Conservation (phyloP, 1,284 basidiomycete genomes). For the Ceratorhiza oryzae-sativae region DNA sequence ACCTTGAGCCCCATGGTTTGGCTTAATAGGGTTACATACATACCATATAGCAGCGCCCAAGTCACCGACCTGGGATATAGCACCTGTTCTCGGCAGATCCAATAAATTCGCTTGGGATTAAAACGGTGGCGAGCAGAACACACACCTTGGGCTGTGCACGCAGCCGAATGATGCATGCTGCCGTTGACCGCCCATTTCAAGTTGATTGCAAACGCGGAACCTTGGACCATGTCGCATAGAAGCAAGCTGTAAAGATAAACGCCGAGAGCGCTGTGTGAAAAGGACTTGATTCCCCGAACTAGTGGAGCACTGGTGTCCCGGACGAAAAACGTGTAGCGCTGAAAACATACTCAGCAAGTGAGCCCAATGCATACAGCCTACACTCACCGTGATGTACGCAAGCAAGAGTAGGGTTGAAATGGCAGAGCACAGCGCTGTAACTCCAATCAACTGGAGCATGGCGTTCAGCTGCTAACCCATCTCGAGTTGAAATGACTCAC, state of each 20-base stretch:
- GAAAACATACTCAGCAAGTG: not conserved
- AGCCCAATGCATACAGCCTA: not conserved
- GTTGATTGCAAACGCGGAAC: conserved; percentile 12
- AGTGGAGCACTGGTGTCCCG: not conserved
- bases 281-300: conserved; percentile 14
- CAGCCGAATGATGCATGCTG: conserved; percentile 8
- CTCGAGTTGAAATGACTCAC: not conserved
- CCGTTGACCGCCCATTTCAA: conserved; percentile 27
- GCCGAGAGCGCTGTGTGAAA: conserved; percentile 17
- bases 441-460: not conserved
- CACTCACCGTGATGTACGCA: conserved; percentile 6
- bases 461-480: not conserved
- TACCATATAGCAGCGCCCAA: conserved; percentile 29
- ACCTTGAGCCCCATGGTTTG: not conserved
- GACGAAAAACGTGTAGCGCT: conserved; percentile 23
- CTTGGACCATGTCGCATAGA: conserved; percentile 26
- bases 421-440: conserved; percentile 12
- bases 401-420: conserved; percentile 16
- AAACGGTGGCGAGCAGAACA: not conserved
- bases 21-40: not conserved
- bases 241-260: conserved; percentile 6
- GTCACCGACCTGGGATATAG: conserved; percentile 23
- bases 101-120: not conserved
- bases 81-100: not conserved
- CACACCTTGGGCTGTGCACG: conserved; percentile 26